These are phyloP conservation scores for sunflower (Helianthus annuus) DNA, from an alignment of 129 eudicot species.

Conservation along the genomic window HanXRQr2.0-SUNRISE NC_035435.2:151905256-151905755, in stretches of 20 bases:
- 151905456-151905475: constrained; percentile 56
- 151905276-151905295: constrained; percentile 25
- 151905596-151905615: constrained; percentile 79
- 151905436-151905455: constrained; percentile 73
- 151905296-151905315: constrained; percentile 21
- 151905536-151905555: constrained; percentile 57
- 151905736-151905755: too few relatives aligned
- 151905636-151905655: constrained; percentile 10
- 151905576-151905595: constrained; percentile 72
- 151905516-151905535: constrained; percentile 74
- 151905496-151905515: constrained; percentile 69
- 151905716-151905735: too few relatives aligned
- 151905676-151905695: too few relatives aligned
- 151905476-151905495: constrained; percentile 46
- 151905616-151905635: constrained; percentile 96
- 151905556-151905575: constrained; percentile 84
- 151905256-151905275: constrained; percentile 31
- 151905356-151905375: constrained; percentile 29
- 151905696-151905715: too few relatives aligned
- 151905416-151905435: constrained; percentile 55
- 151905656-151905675: background rate
- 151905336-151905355: constrained; percentile 28
- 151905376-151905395: constrained; percentile 41
- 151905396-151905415: constrained; percentile 48
- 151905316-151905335: constrained; percentile 23